These are phyloP conservation scores for Sporothrix protearum DNA, from an alignment of 2,329 filamentous ascomycete species.

Conservation along the genomic window DNA sequence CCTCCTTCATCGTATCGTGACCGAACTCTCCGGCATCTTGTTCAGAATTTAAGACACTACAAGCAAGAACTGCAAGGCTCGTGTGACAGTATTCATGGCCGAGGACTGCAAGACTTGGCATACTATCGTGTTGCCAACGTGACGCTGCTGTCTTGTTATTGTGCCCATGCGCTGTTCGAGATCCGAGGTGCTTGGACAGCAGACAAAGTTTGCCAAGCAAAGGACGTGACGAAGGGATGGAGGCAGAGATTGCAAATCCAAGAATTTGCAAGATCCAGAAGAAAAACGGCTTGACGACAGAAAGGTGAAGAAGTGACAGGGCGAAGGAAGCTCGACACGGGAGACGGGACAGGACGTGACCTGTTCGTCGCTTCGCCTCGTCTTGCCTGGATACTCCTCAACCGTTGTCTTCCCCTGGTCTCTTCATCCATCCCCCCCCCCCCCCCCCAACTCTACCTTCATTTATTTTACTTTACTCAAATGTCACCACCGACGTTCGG, in stretches of 20 bases:
- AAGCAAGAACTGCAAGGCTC: background rate
- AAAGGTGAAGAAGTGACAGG: too few relatives aligned
- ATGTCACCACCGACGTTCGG: background rate
- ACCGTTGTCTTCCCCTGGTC: background rate
- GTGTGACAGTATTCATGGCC: background rate
- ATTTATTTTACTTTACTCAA: conserved; percentile 4
- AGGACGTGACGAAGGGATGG: background rate
- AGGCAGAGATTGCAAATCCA: background rate
- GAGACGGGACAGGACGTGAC: background rate
- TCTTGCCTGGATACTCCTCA: background rate
- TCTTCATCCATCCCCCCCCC: background rate
- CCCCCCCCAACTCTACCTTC: background rate
- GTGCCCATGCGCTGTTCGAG: background rate
- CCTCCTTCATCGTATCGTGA: background rate
- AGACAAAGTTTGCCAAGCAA: background rate
- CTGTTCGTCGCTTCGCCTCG: conserved; percentile 8
- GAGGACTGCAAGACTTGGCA: background rate
- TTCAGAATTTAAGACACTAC: background rate
- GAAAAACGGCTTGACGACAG: background rate
- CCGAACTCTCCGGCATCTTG: background rate
- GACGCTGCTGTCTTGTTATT: background rate
- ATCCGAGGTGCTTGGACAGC: background rate
- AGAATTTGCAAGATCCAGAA: background rate
- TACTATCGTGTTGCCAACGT: background rate
- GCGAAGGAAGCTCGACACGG: background rate